phyloP scores from a whole-genome alignment of 2,329 filamentous ascomycete species.

The Colletotrichum eleusines region DNA sequence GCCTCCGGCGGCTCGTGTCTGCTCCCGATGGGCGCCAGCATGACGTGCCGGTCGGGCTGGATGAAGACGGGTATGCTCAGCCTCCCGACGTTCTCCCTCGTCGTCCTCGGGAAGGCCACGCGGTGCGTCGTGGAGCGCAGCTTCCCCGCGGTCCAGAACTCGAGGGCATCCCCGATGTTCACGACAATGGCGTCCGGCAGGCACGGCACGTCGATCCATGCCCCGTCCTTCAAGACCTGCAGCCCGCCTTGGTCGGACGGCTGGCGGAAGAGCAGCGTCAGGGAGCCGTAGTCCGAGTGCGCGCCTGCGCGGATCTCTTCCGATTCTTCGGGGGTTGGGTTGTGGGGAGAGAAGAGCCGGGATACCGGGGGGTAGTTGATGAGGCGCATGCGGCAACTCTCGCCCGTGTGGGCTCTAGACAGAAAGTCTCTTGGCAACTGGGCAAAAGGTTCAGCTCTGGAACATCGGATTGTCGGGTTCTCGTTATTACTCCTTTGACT shows the following conservation, averaged over 20 bases:
- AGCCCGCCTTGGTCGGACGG: conserved; percentile 83
- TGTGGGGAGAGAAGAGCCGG: conserved; percentile 68
- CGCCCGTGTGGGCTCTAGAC: conserved; percentile 60
- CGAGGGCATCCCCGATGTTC: conserved; percentile 77
- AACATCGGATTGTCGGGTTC: neutral
- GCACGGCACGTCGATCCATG: conserved; percentile 59
- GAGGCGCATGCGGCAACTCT: conserved; percentile 57
- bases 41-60: conserved; percentile 39
- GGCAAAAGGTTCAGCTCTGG: neutral
- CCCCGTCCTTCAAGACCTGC: conserved; percentile 76
- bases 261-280: conserved; percentile 82
- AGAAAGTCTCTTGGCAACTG: conserved; percentile 63
- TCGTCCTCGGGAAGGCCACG: conserved; percentile 74
- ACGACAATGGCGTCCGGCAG: conserved; percentile 72
- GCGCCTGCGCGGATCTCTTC: conserved; percentile 87
- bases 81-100: conserved; percentile 37
- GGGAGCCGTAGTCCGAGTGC: conserved; percentile 86
- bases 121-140: conserved; percentile 90
- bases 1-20: neutral
- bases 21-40: conserved; percentile 31
- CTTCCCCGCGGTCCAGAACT: conserved; percentile 91
- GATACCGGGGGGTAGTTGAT: conserved; percentile 73
- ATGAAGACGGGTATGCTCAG: conserved; percentile 42
- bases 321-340: conserved; percentile 49
- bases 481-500: too few relatives aligned